phyloP scores from a whole-genome alignment of 169 alveolate species.

The Eimeria necatrix region DNA sequence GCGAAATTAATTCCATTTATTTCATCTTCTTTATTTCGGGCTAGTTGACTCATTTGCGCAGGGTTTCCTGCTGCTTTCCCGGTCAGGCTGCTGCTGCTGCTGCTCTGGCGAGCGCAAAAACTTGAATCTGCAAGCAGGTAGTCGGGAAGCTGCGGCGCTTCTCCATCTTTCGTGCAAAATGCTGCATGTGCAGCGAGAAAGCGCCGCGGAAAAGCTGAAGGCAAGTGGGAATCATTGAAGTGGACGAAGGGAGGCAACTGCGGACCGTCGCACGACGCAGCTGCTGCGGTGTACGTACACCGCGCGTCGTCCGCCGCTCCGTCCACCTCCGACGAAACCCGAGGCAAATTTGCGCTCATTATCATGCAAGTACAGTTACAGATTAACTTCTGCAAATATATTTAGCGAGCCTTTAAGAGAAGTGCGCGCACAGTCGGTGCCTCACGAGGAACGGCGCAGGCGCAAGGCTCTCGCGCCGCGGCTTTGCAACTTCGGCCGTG shows the following conservation, averaged over 20 bases:
- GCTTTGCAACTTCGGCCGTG: too few relatives aligned
- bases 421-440: too few relatives aligned
- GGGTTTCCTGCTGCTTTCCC: not conserved
- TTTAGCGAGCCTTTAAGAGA: too few relatives aligned
- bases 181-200: conserved; percentile 79
- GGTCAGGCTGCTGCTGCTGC: not conserved
- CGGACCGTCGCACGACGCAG: conserved; percentile 66
- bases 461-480: too few relatives aligned
- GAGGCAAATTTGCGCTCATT: not conserved
- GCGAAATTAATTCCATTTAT: not conserved
- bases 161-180: conserved; percentile 67
- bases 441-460: too few relatives aligned
- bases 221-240: conserved; percentile 66
- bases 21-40: not conserved
- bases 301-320: not conserved
- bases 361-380: not conserved
- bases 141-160: conserved; percentile 79
- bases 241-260: conserved; percentile 69
- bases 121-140: conserved; percentile 1
- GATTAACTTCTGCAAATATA: not conserved
- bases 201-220: conserved; percentile 32
- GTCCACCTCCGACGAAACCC: not conserved
- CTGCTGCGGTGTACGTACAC: conserved; percentile 63
- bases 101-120: not conserved
- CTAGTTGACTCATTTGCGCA: not conserved